Evolutionary conservation across 2,329 filamentous ascomycete species (phyloP), one percentile per base, ranked within the genome.

Genomic region (Paracoccidioides brasiliensis): DNA sequence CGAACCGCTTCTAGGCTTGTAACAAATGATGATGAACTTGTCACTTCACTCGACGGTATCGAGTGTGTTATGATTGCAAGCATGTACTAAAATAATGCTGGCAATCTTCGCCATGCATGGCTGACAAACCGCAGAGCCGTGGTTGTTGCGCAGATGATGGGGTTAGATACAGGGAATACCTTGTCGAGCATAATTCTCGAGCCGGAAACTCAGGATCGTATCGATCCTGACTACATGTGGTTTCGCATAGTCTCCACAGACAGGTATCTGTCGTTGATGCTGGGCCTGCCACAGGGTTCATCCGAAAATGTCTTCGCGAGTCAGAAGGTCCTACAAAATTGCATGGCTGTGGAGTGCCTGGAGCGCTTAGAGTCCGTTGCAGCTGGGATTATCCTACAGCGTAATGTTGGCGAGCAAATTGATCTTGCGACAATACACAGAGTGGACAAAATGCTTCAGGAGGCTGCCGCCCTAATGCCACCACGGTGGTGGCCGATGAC

Each of bases 401-500:
- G 78, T 6, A 78, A 80, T 56, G 62, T 67, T 7, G 61, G 63
- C 9, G 63, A 66, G 10, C 64, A 66, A 1, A 63, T 64, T 28
- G 63, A 68, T 4, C 62, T 72, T 5, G 76, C 75, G 1, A 69
- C 73, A 33, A 67, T 71, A 3, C 74, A 78, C 33, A 74, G 78
- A 54, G 64, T 70, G 44, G 75, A 78, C 57, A 57, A 56, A 33
- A 58, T 72, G 30, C 67, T 81, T 5, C 71, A 75, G 33, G 62
- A 66, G 9, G 72, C 74, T 0, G 69, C 70, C 2, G 64, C 66
- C 28, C 61, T 64, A 12, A 70, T 80, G 63, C 67, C 70, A 0
- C 55, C 64, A 0, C 62, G 68, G 2, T 81, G 77, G 76, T 81
- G 78, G 79, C 65, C 70, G 8, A 40, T 70, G 10, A 37, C 51